Conservation (phyloP, 305 asterid genomes). For the Fraxinus platypoda region DNA sequence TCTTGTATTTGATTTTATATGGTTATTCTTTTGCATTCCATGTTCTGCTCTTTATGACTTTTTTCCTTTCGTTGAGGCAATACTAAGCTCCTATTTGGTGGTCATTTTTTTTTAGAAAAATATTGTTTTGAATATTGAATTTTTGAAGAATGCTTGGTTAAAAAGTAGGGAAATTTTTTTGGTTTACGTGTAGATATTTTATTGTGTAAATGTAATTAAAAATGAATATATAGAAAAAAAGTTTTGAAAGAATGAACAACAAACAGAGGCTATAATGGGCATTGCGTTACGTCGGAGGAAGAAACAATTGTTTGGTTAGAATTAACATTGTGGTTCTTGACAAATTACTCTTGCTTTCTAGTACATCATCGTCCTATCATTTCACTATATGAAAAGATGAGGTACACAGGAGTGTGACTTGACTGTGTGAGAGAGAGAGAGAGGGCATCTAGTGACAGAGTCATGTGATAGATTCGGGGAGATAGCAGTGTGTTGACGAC, state of each 20-base stretch:
- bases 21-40: not conserved
- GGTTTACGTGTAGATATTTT: too few relatives aligned
- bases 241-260: not conserved
- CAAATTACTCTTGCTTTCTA: not conserved
- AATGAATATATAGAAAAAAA: too few relatives aligned
- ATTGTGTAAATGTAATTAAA: too few relatives aligned
- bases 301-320: not conserved
- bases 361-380: not conserved
- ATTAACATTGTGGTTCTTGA: not conserved
- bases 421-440: not conserved
- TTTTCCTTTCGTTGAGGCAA: not conserved
- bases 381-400: not conserved
- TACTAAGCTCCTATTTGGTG: not conserved
- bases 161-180: not conserved
- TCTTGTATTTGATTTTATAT: not conserved
- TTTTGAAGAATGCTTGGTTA: too few relatives aligned
- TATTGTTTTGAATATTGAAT: not conserved
- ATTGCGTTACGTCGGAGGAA: not conserved
- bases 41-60: not conserved
- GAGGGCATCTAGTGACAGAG: slow-evolving; percentile 23
- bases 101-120: not conserved
- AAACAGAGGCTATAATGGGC: not conserved
- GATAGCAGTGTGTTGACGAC: not conserved
- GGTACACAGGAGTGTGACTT: not conserved
- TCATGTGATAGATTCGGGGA: slow-evolving; percentile 21